Evolutionary conservation across 108 stramenopile genomes (phyloP).

Genomic region (Seminavis robusta): DNA sequence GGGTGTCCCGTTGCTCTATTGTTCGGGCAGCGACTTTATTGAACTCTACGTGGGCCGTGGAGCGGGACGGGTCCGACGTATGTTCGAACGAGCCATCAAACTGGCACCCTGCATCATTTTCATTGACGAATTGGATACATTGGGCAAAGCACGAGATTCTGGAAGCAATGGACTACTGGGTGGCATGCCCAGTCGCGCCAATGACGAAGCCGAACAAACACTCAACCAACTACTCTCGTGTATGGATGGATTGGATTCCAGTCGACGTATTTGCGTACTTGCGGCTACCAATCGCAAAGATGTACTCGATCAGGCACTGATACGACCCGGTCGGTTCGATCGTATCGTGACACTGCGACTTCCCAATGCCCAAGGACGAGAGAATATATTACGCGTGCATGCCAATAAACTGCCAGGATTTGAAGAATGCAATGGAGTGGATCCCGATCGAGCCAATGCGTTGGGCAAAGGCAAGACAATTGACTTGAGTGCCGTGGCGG

Average conservation of each 20-base stretch:
- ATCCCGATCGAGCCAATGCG: constrained; percentile 39
- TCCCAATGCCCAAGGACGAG: constrained; percentile 75
- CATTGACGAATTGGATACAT: constrained; percentile 86
- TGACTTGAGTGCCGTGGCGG: constrained; percentile 72
- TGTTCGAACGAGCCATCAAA: constrained; percentile 72
- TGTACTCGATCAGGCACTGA: constrained; percentile 84
- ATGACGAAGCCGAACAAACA: constrained; percentile 89
- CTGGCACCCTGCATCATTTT: constrained; percentile 79
- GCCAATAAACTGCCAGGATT: constrained; percentile 76
- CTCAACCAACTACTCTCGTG: constrained; percentile 84
- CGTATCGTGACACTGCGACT: constrained; percentile 83
- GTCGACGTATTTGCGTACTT: constrained; percentile 70
- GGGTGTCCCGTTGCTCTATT: constrained; percentile 80
- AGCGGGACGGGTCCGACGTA: constrained; percentile 86
- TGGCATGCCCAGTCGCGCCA: constrained; percentile 41
- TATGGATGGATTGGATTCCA: constrained; percentile 84
- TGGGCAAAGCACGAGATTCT: constrained; percentile 75
- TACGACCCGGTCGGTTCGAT: constrained; percentile 95
- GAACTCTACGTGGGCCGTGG: constrained; percentile 80
- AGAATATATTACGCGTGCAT: constrained; percentile 86
- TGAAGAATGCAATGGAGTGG: constrained; percentile 59
- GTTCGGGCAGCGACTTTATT: constrained; percentile 81
- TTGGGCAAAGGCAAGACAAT: constrained; percentile 53
- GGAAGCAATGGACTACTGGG: constrained; percentile 34
- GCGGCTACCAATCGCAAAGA: constrained; percentile 86